Percentiles rank a stretch among this genome's conserved stretches.
Evolutionary conservation across 257 asterid genomes (phyloP).

Genomic region (Nicotiana benthamiana): DNA sequence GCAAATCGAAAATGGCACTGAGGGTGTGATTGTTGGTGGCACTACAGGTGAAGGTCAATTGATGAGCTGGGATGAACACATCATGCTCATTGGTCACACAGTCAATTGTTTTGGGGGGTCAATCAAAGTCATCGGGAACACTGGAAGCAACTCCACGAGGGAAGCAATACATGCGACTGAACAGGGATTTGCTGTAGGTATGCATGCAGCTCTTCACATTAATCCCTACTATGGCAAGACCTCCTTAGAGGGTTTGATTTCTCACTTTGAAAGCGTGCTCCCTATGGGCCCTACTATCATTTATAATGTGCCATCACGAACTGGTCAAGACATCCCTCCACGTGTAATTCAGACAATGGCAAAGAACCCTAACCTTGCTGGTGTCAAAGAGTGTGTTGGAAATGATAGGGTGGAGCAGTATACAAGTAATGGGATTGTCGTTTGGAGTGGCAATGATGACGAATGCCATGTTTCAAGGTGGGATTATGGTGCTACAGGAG

Average conservation of each 20-base stretch:
- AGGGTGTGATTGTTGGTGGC: slow-evolving; percentile 84
- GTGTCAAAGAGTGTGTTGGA: slow-evolving; percentile 81
- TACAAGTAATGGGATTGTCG: slow-evolving; percentile 47
- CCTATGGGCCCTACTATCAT: slow-evolving; percentile 87
- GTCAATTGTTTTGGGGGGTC: slow-evolving; percentile 82
- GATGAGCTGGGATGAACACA: slow-evolving; percentile 92
- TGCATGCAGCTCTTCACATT: slow-evolving; percentile 89
- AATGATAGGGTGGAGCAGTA: slow-evolving; percentile 56
- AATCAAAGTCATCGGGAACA: slow-evolving; percentile 78
- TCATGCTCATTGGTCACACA: slow-evolving; percentile 87
- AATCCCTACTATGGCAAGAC: slow-evolving; percentile 93
- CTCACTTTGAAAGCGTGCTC: slow-evolving; percentile 66
- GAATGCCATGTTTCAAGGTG: slow-evolving; percentile 84
- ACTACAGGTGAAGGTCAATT: slow-evolving; percentile 92
- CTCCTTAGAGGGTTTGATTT: slow-evolving; percentile 61
- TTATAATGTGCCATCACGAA: slow-evolving; percentile 82
- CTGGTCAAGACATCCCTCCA: slow-evolving; percentile 79
- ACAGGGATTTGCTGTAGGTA: slow-evolving; percentile 93
- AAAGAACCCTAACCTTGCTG: slow-evolving; percentile 57
- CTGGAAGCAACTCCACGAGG: slow-evolving; percentile 85
- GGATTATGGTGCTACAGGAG: slow-evolving; percentile 64
- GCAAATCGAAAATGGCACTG: slow-evolving; percentile 73
- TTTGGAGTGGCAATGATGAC: slow-evolving; percentile 89
- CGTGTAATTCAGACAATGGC: slow-evolving; percentile 35
- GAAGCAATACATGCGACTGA: slow-evolving; percentile 91